Evolutionary conservation across 257 asterid species (phyloP).

Genomic region (Fraxinus americana): DNA sequence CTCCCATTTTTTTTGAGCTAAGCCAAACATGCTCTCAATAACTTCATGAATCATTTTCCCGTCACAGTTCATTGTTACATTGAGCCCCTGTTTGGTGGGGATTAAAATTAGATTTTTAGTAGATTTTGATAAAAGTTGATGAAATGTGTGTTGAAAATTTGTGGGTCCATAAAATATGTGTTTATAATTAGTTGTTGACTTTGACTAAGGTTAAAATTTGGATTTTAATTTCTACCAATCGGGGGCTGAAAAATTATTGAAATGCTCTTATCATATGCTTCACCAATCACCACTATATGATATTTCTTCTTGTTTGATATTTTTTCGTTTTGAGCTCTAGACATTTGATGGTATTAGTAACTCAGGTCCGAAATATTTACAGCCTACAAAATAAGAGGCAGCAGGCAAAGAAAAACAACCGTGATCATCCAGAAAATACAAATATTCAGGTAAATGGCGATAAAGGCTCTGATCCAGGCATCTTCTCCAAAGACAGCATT

Average conservation of each 20-base stretch:
- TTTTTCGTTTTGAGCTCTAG: background rate
- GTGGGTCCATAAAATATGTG: no score
- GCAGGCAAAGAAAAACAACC: conserved; percentile 53
- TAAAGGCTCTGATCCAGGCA: conserved; percentile 41
- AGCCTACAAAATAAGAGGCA: conserved; percentile 72
- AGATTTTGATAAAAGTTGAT: no score
- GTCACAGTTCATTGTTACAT: background rate
- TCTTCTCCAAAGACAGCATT: conserved; percentile 27
- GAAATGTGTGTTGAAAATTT: no score
- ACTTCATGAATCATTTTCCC: background rate
- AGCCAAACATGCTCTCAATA: background rate
- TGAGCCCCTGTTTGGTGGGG: background rate
- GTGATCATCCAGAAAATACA: conserved; percentile 43
- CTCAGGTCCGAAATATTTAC: conserved; percentile 36
- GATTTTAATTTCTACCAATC: no score
- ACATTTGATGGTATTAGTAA: background rate
- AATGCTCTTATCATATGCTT: background rate
- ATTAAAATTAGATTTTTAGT: no score
- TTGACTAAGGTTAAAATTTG: no score
- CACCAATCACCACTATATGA: background rate
- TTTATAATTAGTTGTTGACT: no score
- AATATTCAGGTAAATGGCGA: conserved; percentile 42
- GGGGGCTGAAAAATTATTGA: background rate
- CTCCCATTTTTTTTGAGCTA: background rate
- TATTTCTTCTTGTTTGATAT: background rate